Evolutionary conservation across 129 eudicot species (phyloP).

Genomic region (Rutidosis leptorrhynchoides): DNA sequence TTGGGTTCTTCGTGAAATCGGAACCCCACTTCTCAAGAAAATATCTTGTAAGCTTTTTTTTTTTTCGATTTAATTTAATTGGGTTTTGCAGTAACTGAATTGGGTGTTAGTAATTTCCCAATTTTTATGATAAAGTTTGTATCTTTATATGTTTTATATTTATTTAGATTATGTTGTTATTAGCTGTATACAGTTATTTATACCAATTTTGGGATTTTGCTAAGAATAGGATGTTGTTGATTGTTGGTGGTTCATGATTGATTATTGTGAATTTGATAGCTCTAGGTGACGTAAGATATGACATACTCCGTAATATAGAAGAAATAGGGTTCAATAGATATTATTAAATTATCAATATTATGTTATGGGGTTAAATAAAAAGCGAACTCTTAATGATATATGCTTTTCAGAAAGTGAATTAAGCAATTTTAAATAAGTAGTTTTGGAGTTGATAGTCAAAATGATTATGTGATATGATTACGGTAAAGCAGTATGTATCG

Average conservation of each 20-base stretch:
- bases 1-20: conserved; percentile 92
- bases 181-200: conserved; percentile 3
- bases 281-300: not conserved
- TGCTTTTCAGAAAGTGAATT: not conserved
- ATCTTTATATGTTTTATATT: not conserved
- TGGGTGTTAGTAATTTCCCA: conserved; percentile 6
- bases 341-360: too few species aligned
- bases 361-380: too few species aligned
- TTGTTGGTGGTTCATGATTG: not conserved
- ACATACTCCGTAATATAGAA: not conserved
- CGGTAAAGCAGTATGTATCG: not conserved
- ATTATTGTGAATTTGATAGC: not conserved
- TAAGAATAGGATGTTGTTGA: not conserved
- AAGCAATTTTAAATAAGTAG: not conserved
- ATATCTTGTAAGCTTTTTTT: conserved; percentile 52
- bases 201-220: conserved; percentile 3
- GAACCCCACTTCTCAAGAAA: conserved; percentile 70
- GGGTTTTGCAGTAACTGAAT: conserved; percentile 1
- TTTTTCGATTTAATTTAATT: not conserved
- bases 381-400: not conserved
- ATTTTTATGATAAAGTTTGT: not conserved
- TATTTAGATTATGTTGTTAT: not conserved
- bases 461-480: not conserved
- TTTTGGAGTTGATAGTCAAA: not conserved
- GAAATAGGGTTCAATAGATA: too few species aligned